These are phyloP conservation scores for Neurospora sp. DNA, from an alignment of 495 filamentous ascomycete species.

Conservation along the genomic window DNA sequence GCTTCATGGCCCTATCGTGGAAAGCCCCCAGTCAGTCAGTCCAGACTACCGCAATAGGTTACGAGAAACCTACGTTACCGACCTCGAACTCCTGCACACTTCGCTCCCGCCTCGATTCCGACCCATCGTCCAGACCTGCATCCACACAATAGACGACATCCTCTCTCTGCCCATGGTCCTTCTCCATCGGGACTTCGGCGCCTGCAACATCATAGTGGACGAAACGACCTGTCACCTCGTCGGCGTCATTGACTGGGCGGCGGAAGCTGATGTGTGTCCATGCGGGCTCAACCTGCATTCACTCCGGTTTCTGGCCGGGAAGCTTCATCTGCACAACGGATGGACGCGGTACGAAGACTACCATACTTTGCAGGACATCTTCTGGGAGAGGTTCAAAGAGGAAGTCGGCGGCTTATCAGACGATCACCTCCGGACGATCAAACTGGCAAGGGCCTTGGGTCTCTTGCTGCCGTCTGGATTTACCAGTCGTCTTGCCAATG, in stretches of 20 bases:
- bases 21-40: conserved; percentile 22
- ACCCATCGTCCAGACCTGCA: conserved; percentile 20
- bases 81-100: conserved; percentile 18
- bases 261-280: conserved; percentile 25
- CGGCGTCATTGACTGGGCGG: conserved; percentile 22
- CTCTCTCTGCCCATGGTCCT: conserved; percentile 32
- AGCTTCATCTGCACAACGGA: conserved; percentile 26
- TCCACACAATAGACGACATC: conserved; percentile 21
- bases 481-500: conserved; percentile 30
- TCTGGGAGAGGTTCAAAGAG: conserved; percentile 25
- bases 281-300: conserved; percentile 32
- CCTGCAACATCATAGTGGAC: conserved; percentile 31
- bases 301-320: conserved; percentile 23
- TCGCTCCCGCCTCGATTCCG: conserved; percentile 28
- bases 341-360: conserved; percentile 31
- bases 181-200: conserved; percentile 27
- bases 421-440: conserved; percentile 16
- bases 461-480: conserved; percentile 27
- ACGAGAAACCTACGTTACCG: conserved; percentile 15
- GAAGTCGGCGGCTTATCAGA: conserved; percentile 21
- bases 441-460: conserved; percentile 27
- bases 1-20: conserved; percentile 30
- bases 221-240: conserved; percentile 23
- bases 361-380: conserved; percentile 17
- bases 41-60: conserved; percentile 14